These are phyloP conservation scores for Ceratobasidium sp. DNA, from an alignment of 1,284 basidiomycete genomes.

Conservation along the genomic window DNA sequence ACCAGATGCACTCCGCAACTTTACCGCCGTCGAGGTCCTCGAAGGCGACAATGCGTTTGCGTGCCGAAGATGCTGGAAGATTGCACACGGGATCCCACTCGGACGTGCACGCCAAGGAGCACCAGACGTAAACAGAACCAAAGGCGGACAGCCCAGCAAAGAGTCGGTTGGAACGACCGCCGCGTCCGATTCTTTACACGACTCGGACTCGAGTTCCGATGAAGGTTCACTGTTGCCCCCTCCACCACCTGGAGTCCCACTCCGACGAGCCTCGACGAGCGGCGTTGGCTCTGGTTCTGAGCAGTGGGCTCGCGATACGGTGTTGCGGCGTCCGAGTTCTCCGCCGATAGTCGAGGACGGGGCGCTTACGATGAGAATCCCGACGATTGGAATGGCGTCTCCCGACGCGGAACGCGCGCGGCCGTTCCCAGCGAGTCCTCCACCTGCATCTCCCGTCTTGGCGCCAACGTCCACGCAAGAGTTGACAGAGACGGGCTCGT, in stretches of 20 bases:
- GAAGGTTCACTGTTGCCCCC: conserved; percentile 36
- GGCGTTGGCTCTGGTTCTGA: conserved; percentile 22
- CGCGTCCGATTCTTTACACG: conserved; percentile 24
- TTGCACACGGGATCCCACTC: conserved; percentile 68
- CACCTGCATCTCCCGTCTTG: conserved; percentile 1
- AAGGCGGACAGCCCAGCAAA: conserved; percentile 52
- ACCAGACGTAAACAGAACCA: conserved; percentile 60
- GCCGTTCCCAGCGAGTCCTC: conserved; percentile 23
- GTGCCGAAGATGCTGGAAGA: conserved; percentile 93
- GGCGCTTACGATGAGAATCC: conserved; percentile 15
- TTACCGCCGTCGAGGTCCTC: conserved; percentile 90
- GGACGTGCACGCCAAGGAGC: conserved; percentile 49
- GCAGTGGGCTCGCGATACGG: conserved; percentile 40
- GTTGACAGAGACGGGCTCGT: conserved; percentile 7
- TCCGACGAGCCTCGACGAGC: conserved; percentile 33
- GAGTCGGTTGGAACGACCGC: conserved; percentile 24
- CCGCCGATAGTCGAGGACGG: conserved; percentile 36
- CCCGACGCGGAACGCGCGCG: conserved; percentile 32
- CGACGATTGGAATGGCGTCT: conserved; percentile 41
- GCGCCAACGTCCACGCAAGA: conserved; percentile 4
- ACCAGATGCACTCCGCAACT: conserved; percentile 78
- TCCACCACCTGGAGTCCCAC: neutral
- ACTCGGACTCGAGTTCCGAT: conserved; percentile 49
- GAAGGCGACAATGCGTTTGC: conserved; percentile 96
- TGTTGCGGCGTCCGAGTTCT: conserved; percentile 30